Conservation (phyloP, 345 rosid genomes). For the Moricandia moricandioides region DNA sequence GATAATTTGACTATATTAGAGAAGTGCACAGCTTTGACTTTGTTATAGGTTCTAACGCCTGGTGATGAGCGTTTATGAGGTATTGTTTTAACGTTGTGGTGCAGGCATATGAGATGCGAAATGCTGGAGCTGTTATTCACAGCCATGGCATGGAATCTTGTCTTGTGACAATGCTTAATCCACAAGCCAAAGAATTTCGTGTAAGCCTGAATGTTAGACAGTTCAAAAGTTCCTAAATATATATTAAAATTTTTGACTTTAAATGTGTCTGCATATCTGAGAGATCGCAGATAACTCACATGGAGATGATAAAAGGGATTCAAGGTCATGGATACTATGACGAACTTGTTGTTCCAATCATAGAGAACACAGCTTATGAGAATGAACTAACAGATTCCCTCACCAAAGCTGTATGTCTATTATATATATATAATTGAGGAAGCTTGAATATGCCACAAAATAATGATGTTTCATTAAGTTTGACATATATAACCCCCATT, state of each 20-base stretch:
- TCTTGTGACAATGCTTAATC: constrained; percentile 89
- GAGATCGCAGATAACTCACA: constrained; percentile 70
- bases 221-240: neutral
- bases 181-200: constrained; percentile 74
- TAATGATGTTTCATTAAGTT: neutral
- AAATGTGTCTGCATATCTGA: constrained; percentile 1
- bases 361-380: constrained; percentile 92
- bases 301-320: constrained; percentile 99
- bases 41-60: neutral
- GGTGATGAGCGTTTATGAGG: neutral
- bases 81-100: neutral
- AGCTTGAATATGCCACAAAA: constrained; percentile 6
- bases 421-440: neutral
- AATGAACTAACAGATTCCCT: constrained; percentile 88
- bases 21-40: neutral
- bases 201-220: constrained; percentile 43
- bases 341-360: constrained; percentile 91
- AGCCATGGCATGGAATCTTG: constrained; percentile 98
- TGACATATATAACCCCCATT: constrained; percentile 6
- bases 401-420: constrained; percentile 69
- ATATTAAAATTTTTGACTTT: neutral
- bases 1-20: neutral
- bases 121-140: constrained; percentile 98
- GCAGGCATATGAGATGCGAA: constrained; percentile 79
- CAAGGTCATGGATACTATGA: constrained; percentile 95